A percentile compares a stretch with the other conserved stretches of the same genome.
Evolutionary conservation across 2,329 filamentous ascomycete species (phyloP).

Genomic region (Fusarium irregulare): DNA sequence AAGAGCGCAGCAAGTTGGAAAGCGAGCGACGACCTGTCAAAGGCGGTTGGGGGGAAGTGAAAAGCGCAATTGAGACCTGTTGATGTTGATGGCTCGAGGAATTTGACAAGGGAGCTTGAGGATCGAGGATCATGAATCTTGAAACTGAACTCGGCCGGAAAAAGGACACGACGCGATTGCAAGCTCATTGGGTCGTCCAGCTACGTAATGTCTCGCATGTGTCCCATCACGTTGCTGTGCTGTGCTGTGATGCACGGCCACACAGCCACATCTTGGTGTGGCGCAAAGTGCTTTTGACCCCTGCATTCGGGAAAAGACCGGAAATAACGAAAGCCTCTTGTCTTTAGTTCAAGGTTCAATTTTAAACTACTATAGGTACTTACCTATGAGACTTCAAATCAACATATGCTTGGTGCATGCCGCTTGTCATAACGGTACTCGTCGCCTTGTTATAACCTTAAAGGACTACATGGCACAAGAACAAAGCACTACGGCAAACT

Average conservation of each 20-base stretch:
- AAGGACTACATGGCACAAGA: neutral
- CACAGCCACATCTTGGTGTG: slow-evolving; percentile 24
- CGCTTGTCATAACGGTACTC: neutral
- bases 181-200: slow-evolving; percentile 46
- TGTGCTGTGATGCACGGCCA: slow-evolving; percentile 12
- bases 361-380: too few relatives aligned
- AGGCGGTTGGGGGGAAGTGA: slow-evolving; percentile 3
- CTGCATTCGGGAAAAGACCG: neutral
- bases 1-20: slow-evolving; percentile 31
- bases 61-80: slow-evolving; percentile 33
- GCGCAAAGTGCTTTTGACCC: neutral
- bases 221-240: slow-evolving; percentile 6
- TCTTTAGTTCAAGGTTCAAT: neutral
- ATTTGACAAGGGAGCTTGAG: slow-evolving; percentile 41
- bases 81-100: slow-evolving; percentile 29
- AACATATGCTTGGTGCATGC: neutral
- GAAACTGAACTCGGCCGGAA: slow-evolving; percentile 39
- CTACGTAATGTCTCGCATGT: slow-evolving; percentile 35
- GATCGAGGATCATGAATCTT: slow-evolving; percentile 43
- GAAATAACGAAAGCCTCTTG: neutral
- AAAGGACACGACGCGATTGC: slow-evolving; percentile 50
- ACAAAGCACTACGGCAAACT: neutral
- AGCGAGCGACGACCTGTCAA: slow-evolving; percentile 33
- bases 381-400: neutral
- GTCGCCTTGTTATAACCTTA: neutral